phyloP scores from a whole-genome alignment of 139 green algal species.

The Dunaliella primolecta region DNA sequence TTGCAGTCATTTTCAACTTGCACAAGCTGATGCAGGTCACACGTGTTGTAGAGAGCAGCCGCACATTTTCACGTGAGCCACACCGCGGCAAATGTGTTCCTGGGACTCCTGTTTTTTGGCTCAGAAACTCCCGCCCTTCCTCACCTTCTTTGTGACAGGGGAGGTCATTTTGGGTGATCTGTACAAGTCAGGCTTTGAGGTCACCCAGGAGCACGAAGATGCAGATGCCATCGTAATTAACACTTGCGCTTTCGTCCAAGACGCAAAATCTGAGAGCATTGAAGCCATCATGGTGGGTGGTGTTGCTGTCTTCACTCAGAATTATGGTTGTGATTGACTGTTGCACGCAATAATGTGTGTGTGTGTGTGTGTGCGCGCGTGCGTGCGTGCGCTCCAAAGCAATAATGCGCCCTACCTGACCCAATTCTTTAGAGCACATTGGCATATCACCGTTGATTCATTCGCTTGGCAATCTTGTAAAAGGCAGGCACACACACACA shows the following conservation, averaged over 20 bases:
- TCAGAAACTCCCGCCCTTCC: too few relatives aligned
- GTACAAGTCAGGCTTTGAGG: slow-evolving; percentile 58
- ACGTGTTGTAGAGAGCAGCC: too few relatives aligned
- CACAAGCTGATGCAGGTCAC: too few relatives aligned
- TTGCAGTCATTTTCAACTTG: too few relatives aligned
- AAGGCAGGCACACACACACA: not conserved
- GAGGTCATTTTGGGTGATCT: slow-evolving; percentile 91
- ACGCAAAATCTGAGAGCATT: slow-evolving; percentile 81
- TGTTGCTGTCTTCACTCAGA: too few relatives aligned
- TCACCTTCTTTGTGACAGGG: slow-evolving; percentile 56
- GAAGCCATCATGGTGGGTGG: slow-evolving; percentile 77
- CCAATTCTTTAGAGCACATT: too few relatives aligned
- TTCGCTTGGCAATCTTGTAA: too few relatives aligned
- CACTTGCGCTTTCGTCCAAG: slow-evolving; percentile 88
- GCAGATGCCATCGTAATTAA: slow-evolving; percentile 82
- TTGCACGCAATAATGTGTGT: not conserved
- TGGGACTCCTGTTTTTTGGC: too few relatives aligned
- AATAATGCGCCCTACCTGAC: too few relatives aligned
- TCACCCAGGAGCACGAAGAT: slow-evolving; percentile 61
- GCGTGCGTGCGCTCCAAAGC: not conserved
- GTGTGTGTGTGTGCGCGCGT: not conserved
- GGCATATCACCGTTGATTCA: too few relatives aligned
- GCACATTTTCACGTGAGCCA: too few relatives aligned
- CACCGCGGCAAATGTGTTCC: too few relatives aligned
- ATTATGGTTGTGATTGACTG: not conserved